phyloP scores from a whole-genome alignment of 2,329 filamentous ascomycete genomes.

The Penicillium glabrum region DNA sequence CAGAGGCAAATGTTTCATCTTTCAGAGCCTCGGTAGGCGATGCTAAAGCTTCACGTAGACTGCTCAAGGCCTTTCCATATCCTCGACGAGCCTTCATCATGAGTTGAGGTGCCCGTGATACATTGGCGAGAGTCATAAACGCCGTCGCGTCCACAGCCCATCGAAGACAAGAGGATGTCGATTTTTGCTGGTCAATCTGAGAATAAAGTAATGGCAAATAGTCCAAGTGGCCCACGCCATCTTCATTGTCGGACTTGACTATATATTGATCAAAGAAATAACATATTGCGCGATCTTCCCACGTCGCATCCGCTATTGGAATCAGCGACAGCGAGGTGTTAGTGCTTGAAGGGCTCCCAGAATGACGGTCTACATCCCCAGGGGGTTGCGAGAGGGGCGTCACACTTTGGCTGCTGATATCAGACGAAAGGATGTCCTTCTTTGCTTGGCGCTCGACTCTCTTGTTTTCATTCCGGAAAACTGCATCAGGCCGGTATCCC shows the following conservation, averaged over 20 bases:
- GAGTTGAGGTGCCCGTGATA: slow-evolving; percentile 25
- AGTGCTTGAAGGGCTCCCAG: neutral
- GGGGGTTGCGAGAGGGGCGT: slow-evolving; percentile 3
- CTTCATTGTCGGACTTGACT: slow-evolving; percentile 22
- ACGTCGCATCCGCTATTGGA: slow-evolving; percentile 29
- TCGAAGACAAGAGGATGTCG: slow-evolving; percentile 27
- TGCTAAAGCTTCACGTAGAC: slow-evolving; percentile 28
- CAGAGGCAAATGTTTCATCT: slow-evolving; percentile 40
- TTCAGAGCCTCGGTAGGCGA: slow-evolving; percentile 31
- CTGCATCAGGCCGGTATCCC: slow-evolving; percentile 35
- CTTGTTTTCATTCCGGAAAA: slow-evolving; percentile 36
- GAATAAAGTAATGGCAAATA: slow-evolving; percentile 39
- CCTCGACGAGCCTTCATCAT: slow-evolving; percentile 29
- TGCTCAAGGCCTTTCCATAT: slow-evolving; percentile 34
- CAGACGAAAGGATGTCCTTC: slow-evolving; percentile 11
- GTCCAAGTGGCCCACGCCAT: slow-evolving; percentile 33
- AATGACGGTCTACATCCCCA: neutral
- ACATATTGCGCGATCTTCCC: slow-evolving; percentile 40
- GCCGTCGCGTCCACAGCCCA: slow-evolving; percentile 38
- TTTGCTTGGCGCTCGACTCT: slow-evolving; percentile 31
- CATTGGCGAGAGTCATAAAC: slow-evolving; percentile 34
- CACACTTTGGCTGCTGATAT: neutral
- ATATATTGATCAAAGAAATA: slow-evolving; percentile 45
- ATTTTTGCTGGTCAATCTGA: slow-evolving; percentile 17
- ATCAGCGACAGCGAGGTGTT: slow-evolving; percentile 15